Base-by-base conservation (phyloP, 495 filamentous ascomycete species). In the Bacidia gigantensis region DNA sequence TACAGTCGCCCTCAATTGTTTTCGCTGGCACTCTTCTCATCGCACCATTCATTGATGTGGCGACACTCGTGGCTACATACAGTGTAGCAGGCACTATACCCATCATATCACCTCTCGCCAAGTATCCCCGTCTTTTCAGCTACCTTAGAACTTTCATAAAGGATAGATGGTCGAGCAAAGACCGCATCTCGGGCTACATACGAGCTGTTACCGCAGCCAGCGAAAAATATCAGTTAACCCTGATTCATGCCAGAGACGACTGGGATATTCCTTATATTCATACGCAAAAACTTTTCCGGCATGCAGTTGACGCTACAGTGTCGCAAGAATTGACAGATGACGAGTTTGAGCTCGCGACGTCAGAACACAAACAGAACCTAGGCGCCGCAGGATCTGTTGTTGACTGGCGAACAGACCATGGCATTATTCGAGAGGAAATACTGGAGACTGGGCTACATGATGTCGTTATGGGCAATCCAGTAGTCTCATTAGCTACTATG, bases 381-480 rank as follows among this genome's bases (percentile, higher is more conserved):
- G 72, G 73, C 0, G 67, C 69, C 38, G 72, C 67, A 23, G 73
- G 72, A 3, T 69, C 69, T 18, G 56, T 72, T 23, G 62, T 71
- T 53, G 69, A 75, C 53, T 75, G 69, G 70, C 60, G 48, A 25
- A 70, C 67, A 0, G 51, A 64, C 11, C 59, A 67, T 41, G 74
- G 74, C 3, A 52, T 69, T 0, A 63, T 75, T 22, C 65, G 69
- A 40, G 70, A 75, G 52, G 67, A 76, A 50, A 72, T 76, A 7
- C 53, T 76, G 22, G 75, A 74, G 59, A 66, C 63, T 17, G 72
- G 72, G 3, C 55, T 76, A 29, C 73, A 78, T 51, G 73, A 75
- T 64, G 65, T 70, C 11, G 60, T 76, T 26, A 75, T 76, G 72
- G 68, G 70, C 3, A 68, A 76, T 55, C 69, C 73, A 2, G 58